A percentile compares a stretch with the other conserved stretches of the same genome.
Evolutionary conservation across 768 basidiomycete species (phyloP).

Genomic region (Tremella fuciformis): DNA sequence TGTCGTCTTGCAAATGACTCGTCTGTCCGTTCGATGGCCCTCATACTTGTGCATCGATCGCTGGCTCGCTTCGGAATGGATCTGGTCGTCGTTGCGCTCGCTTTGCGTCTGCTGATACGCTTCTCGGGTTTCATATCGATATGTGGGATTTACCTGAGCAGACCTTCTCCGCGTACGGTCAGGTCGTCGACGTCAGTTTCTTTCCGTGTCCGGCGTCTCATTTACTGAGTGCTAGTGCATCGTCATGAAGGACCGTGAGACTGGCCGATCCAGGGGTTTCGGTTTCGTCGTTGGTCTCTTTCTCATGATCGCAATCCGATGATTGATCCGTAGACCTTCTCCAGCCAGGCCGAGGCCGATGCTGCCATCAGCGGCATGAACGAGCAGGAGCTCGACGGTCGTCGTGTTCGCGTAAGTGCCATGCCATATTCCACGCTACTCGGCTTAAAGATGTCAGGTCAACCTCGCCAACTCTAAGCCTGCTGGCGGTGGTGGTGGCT

Average conservation of each 20-base stretch:
- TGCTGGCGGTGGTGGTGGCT: conserved; percentile 44
- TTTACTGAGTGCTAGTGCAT: conserved; percentile 63
- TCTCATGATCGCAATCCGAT: conserved; percentile 4
- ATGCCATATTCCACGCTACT: background rate
- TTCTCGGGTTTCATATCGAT: conserved; percentile 6
- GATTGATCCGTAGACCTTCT: conserved; percentile 45
- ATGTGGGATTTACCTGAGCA: conserved; percentile 50
- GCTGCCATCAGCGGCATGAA: conserved; percentile 73
- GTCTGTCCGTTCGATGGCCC: conserved; percentile 4
- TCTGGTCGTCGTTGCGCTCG: background rate
- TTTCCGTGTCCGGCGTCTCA: conserved; percentile 34
- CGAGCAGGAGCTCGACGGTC: conserved; percentile 89
- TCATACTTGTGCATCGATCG: background rate
- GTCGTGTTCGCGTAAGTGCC: conserved; percentile 66
- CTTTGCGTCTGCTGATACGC: conserved; percentile 9
- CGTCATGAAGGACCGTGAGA: conserved; percentile 98
- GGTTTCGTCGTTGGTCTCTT: conserved; percentile 71
- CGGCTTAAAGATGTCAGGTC: conserved; percentile 34
- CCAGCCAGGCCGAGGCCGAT: conserved; percentile 63
- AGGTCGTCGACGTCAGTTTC: conserved; percentile 83
- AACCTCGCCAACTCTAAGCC: conserved; percentile 60
- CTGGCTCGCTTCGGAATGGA: background rate
- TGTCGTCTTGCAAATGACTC: conserved; percentile 7
- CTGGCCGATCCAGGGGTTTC: conserved; percentile 93
- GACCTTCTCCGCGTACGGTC: conserved; percentile 80